Conservation (phyloP, 345 rosid genomes). For the Populus euphratica region DNA sequence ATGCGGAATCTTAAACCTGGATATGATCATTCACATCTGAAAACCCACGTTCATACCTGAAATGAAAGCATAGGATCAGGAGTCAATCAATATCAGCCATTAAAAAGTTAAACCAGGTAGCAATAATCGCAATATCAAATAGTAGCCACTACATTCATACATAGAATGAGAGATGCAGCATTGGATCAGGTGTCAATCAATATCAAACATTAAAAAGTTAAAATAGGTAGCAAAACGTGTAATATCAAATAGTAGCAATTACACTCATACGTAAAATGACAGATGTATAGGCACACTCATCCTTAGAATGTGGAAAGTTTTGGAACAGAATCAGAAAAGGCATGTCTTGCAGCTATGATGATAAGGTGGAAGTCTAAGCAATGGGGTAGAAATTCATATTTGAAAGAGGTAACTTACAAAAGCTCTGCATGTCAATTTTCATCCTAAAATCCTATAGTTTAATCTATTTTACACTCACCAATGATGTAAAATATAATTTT, state of each 20-base stretch:
- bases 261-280: not conserved
- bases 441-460: no score
- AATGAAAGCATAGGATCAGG: slow-evolving; percentile 15
- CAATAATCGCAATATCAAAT: not conserved
- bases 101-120: not conserved
- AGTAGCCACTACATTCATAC: not conserved
- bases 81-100: not conserved
- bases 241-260: not conserved
- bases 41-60: slow-evolving; percentile 74
- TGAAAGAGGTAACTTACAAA: not conserved
- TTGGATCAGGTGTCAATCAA: no score
- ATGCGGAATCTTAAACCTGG: slow-evolving; percentile 44
- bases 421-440: not conserved
- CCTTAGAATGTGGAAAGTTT: not conserved
- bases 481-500: no score
- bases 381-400: not conserved
- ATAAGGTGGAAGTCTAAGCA: not conserved
- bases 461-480: no score
- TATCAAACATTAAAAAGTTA: no score
- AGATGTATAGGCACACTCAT: not conserved
- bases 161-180: not conserved
- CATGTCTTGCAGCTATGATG: not conserved
- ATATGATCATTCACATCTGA: slow-evolving; percentile 72
- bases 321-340: not conserved
- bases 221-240: not conserved